Conservation (phyloP, 2,329 filamentous ascomycete genomes). For the Sporothrix brunneoviolacea region DNA sequence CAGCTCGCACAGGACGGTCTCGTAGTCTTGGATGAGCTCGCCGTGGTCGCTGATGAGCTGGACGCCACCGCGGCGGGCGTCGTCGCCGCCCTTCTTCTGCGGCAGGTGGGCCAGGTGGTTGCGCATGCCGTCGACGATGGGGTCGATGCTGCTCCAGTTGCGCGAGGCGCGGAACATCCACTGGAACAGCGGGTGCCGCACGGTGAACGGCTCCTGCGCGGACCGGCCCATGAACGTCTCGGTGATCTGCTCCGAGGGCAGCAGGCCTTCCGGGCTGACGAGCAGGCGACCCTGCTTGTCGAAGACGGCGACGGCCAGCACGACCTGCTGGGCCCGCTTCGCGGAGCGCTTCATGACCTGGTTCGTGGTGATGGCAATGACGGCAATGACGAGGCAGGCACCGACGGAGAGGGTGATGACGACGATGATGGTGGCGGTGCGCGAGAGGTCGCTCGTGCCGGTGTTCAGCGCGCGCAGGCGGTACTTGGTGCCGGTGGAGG, state of each 20-base stretch:
- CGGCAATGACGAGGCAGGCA: slow-evolving; percentile 54
- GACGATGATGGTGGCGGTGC: slow-evolving; percentile 64
- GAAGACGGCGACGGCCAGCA: slow-evolving; percentile 56
- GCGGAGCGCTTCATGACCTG: slow-evolving; percentile 47
- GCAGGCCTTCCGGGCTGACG: slow-evolving; percentile 60
- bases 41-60: slow-evolving; percentile 47
- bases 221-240: slow-evolving; percentile 65
- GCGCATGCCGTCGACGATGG: slow-evolving; percentile 65
- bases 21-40: slow-evolving; percentile 61
- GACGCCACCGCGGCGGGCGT: slow-evolving; percentile 26
- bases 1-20: slow-evolving; percentile 70
- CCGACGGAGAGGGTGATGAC: slow-evolving; percentile 62
- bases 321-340: slow-evolving; percentile 55
- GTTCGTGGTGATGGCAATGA: slow-evolving; percentile 47
- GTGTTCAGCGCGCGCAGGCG: slow-evolving; percentile 43
- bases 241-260: slow-evolving; percentile 71
- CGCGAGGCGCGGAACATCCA: slow-evolving; percentile 80
- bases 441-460: slow-evolving; percentile 37
- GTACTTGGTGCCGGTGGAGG: slow-evolving; percentile 64
- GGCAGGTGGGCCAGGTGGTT: slow-evolving; percentile 55
- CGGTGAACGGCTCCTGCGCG: slow-evolving; percentile 61
- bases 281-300: slow-evolving; percentile 60
- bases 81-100: slow-evolving; percentile 8
- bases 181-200: slow-evolving; percentile 71
- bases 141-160: slow-evolving; percentile 65